These are phyloP conservation scores for Colletotrichum viniferum DNA, from an alignment of 2,329 filamentous ascomycete species.

Conservation along the genomic window DNA sequence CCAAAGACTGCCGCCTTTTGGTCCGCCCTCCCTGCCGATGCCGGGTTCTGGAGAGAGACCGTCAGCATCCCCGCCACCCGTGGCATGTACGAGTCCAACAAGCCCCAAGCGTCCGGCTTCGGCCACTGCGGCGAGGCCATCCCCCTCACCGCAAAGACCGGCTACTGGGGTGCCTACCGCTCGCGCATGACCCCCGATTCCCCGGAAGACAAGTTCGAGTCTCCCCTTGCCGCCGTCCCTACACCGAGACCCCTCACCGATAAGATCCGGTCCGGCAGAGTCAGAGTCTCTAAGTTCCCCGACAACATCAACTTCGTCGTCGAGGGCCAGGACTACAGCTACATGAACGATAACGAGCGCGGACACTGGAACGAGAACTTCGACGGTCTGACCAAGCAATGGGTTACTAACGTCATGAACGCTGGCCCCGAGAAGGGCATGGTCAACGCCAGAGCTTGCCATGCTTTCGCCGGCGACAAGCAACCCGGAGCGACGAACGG, in stretches of 20 bases:
- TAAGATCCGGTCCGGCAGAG: constrained; percentile 4
- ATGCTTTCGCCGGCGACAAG: constrained; percentile 11
- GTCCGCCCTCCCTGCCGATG: background rate
- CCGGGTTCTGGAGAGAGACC: constrained; percentile 15
- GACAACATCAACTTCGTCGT: constrained; percentile 17
- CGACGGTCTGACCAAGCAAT: constrained; percentile 15
- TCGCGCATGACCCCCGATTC: constrained; percentile 10
- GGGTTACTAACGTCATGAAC: constrained; percentile 12
- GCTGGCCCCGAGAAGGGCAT: constrained; percentile 2
- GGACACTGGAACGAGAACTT: constrained; percentile 17
- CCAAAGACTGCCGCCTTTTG: constrained; percentile 4
- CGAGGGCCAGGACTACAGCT: constrained; percentile 18
- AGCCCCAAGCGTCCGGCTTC: constrained; percentile 1
- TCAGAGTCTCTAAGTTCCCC: constrained; percentile 12
- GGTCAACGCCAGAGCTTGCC: constrained; percentile 6
- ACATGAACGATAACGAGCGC: constrained; percentile 12
- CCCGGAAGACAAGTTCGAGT: constrained; percentile 13
- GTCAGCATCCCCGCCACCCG: constrained; percentile 13
- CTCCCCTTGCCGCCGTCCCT: background rate
- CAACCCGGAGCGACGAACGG: constrained; percentile 12
- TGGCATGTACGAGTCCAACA: constrained; percentile 14
- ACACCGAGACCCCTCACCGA: background rate
- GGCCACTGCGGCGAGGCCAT: constrained; percentile 15
- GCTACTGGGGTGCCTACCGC: constrained; percentile 19
- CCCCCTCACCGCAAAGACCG: constrained; percentile 13